These are phyloP conservation scores for Calonectria pteridis DNA, from an alignment of 2,329 filamentous ascomycete species.

Conservation along the genomic window DNA sequence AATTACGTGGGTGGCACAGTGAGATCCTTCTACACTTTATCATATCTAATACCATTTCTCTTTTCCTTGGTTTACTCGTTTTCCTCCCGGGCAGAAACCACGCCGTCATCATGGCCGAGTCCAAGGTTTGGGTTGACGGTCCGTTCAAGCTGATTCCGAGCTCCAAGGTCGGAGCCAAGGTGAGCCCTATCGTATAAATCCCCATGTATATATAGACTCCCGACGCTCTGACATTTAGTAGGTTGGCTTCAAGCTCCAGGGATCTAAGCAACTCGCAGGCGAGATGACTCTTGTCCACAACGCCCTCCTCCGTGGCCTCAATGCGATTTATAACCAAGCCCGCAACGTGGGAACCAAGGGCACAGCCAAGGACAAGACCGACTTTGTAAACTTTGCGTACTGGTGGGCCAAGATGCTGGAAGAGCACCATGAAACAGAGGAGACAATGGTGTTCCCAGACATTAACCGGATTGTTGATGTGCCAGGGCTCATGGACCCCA, in stretches of 20 bases:
- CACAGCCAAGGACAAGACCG: slow-evolving; percentile 47
- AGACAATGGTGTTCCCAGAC: slow-evolving; percentile 53
- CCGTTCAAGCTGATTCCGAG: slow-evolving; percentile 48
- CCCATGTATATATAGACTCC: background rate
- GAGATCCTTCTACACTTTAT: no score
- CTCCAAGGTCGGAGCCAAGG: slow-evolving; percentile 40
- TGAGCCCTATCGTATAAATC: background rate
- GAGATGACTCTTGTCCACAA: slow-evolving; percentile 54
- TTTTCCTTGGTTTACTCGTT: background rate
- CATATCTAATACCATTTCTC: background rate
- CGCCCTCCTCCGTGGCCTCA: slow-evolving; percentile 51
- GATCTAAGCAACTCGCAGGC: slow-evolving; percentile 38
- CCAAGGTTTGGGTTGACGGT: slow-evolving; percentile 49
- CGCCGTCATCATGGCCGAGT: slow-evolving; percentile 21
- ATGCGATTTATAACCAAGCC: slow-evolving; percentile 54
- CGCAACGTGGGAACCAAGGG: slow-evolving; percentile 46
- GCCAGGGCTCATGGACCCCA: slow-evolving; percentile 55
- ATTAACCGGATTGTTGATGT: slow-evolving; percentile 52
- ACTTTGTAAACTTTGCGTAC: slow-evolving; percentile 50
- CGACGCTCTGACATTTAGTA: background rate
- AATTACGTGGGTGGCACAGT: background rate
- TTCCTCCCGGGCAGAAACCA: background rate
- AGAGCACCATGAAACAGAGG: slow-evolving; percentile 56
- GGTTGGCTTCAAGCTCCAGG: slow-evolving; percentile 25
- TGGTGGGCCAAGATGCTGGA: slow-evolving; percentile 50